A percentile compares a stretch with the other conserved stretches of the same genome.
Evolutionary conservation across 768 basidiomycete genomes (phyloP).

Genomic region (Termitomyces sp.): DNA sequence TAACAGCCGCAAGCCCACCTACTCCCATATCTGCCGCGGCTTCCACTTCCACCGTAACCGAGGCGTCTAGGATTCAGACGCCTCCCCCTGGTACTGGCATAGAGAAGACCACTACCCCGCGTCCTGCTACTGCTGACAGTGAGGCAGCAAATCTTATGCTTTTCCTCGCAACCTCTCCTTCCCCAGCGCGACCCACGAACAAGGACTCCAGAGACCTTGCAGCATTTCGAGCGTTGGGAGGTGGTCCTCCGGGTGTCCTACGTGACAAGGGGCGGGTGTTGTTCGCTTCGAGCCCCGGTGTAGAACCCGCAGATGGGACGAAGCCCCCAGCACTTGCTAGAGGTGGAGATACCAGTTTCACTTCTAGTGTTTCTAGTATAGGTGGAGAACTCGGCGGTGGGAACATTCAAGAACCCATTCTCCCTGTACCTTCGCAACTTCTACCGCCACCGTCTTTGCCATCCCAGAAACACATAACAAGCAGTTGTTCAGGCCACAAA

Average conservation of each 20-base stretch:
- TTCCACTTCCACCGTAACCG: slow-evolving; percentile 24
- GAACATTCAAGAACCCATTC: neutral
- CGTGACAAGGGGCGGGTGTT: slow-evolving; percentile 67
- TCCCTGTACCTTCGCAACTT: slow-evolving; percentile 19
- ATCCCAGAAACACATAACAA: slow-evolving; percentile 15
- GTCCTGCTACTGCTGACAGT: slow-evolving; percentile 61
- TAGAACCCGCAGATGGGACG: slow-evolving; percentile 10
- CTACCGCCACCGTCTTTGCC: slow-evolving; percentile 31
- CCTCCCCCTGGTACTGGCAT: slow-evolving; percentile 27
- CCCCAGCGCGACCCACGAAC: slow-evolving; percentile 61
- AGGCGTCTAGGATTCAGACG: slow-evolving; percentile 32
- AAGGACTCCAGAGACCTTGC: slow-evolving; percentile 52
- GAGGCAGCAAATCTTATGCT: slow-evolving; percentile 88
- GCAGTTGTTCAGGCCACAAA: slow-evolving; percentile 19
- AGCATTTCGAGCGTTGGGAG: slow-evolving; percentile 50
- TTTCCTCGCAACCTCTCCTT: slow-evolving; percentile 81
- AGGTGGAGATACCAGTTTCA: slow-evolving; percentile 35
- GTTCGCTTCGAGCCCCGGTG: slow-evolving; percentile 42
- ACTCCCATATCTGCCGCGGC: slow-evolving; percentile 38
- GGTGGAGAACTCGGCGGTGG: slow-evolving; percentile 23
- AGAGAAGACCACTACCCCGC: slow-evolving; percentile 36
- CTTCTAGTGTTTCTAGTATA: slow-evolving; percentile 36
- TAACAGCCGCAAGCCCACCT: slow-evolving; percentile 34
- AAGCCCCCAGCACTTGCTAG: slow-evolving; percentile 16
- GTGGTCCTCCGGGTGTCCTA: slow-evolving; percentile 41